Evolutionary conservation across 2,329 filamentous ascomycete species (phyloP), one percentile per base, ranked within the genome.

Genomic region (Fusarium nematophilum): DNA sequence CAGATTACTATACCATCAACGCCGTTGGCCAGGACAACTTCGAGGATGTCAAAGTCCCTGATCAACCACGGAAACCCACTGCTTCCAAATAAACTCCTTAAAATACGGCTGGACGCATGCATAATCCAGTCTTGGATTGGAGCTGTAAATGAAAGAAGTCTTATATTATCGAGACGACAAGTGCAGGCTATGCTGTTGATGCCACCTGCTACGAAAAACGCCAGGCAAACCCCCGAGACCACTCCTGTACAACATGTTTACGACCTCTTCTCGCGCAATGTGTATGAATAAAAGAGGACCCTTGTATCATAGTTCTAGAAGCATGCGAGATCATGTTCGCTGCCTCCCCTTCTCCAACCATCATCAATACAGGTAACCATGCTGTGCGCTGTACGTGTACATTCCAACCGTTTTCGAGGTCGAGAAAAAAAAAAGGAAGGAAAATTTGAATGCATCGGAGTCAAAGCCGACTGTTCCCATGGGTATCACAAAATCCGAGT

Each of bases 21-120:
- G 92, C 92, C 49, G 91, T 99, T 72, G 92, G 94, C 36, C 95
- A 98, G 78, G 95, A 98, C 76, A 92, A 97, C 66, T 99, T 99
- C 79, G 91, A 93, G 53, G 95, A 99, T 73, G 93, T 98, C 68
- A 89, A 92, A 73, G 89, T 98, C 30, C 95, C 95, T 23, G 90
- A 92, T 73, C 81, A 84, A 46, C 89, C 91, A 40, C 75, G 78
- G 43, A 78, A 82, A 56, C 75, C 79, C n/a, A 70, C 78, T 31
- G 73, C 78, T 37, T 56, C 71, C 26, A 76, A 73, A 57, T 75
- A 68, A 64, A 60, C n/a, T 36, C 6, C 25, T 15, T 7, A 15
- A 31, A 14, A 30, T 27, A 10, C n/a, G 53, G n/a, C 37, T 15
- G 11, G 18, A 26, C 18, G 43, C 11, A 46, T 45, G 38, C 46